Conservation (phyloP, 1,139 yeast species). For the Kodamaea anthophila region DNA sequence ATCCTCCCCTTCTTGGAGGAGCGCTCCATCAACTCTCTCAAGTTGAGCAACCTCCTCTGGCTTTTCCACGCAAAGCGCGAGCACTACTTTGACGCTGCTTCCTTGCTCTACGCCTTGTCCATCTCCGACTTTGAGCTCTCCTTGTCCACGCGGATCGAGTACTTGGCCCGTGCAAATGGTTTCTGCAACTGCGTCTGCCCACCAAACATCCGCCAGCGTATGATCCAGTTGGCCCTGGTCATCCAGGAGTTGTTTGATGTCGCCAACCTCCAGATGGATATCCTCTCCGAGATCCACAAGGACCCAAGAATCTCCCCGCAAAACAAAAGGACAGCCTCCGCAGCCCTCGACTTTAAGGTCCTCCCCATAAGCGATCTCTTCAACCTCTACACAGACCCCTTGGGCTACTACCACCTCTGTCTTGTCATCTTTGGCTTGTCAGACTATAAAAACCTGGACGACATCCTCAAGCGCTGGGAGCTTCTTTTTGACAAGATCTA, state of each 20-base stretch:
- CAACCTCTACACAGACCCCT: slow-evolving; percentile 81
- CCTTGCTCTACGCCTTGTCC: slow-evolving; percentile 68
- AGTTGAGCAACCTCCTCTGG: slow-evolving; percentile 82
- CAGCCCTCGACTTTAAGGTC: slow-evolving; percentile 57
- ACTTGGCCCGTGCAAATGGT: slow-evolving; percentile 85
- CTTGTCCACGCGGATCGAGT: slow-evolving; percentile 76
- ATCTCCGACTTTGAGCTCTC: slow-evolving; percentile 65
- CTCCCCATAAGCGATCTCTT: slow-evolving; percentile 71
- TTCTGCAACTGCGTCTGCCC: slow-evolving; percentile 85
- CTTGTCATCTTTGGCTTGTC: slow-evolving; percentile 74
- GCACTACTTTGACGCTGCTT: slow-evolving; percentile 76
- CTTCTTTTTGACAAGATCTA: slow-evolving; percentile 48
- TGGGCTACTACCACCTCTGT: slow-evolving; percentile 81
- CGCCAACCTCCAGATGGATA: slow-evolving; percentile 82
- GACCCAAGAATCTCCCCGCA: slow-evolving; percentile 54
- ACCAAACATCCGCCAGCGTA: slow-evolving; percentile 68
- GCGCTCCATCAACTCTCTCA: slow-evolving; percentile 60
- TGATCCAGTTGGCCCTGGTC: slow-evolving; percentile 61
- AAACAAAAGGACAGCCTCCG: slow-evolving; percentile 43
- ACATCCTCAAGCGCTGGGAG: slow-evolving; percentile 67
- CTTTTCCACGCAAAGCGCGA: slow-evolving; percentile 81
- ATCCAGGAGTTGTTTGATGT: slow-evolving; percentile 83
- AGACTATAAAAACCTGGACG: slow-evolving; percentile 71
- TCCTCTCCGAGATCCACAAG: slow-evolving; percentile 50
- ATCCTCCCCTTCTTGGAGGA: slow-evolving; percentile 73